phyloP scores from a whole-genome alignment of 108 stramenopile genomes.

The Phaeodactylum tricornutum region DNA sequence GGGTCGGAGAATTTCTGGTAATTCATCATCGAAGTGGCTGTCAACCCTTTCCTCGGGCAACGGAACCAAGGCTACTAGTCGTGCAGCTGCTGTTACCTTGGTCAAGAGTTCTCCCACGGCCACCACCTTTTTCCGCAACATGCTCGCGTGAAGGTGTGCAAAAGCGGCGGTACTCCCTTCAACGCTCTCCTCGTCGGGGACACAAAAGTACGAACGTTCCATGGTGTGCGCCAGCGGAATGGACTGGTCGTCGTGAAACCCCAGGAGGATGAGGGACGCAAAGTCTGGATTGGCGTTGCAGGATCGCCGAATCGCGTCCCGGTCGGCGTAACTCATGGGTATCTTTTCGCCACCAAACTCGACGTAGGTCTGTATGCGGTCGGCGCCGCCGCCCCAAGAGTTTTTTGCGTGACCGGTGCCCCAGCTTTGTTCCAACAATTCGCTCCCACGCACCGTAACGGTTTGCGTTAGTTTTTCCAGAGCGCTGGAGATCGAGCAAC shows the following conservation, averaged over 20 bases:
- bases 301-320: slow-evolving; percentile 12
- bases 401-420: not conserved
- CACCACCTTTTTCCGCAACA: slow-evolving; percentile 58
- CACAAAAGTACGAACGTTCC: slow-evolving; percentile 21
- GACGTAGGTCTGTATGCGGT: not conserved
- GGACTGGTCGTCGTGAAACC: slow-evolving; percentile 40
- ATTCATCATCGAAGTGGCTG: slow-evolving; percentile 1
- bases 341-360: slow-evolving; percentile 3
- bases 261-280: slow-evolving; percentile 34
- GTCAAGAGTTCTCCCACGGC: slow-evolving; percentile 59
- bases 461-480: not conserved
- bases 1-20: slow-evolving; percentile 1
- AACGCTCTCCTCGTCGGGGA: slow-evolving; percentile 37
- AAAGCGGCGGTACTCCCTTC: slow-evolving; percentile 45
- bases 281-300: slow-evolving; percentile 27
- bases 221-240: slow-evolving; percentile 22
- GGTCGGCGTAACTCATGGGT: not conserved
- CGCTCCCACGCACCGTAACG: not conserved
- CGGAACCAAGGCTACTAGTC: slow-evolving; percentile 56
- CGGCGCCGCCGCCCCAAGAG: not conserved
- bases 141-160: slow-evolving; percentile 43
- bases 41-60: slow-evolving; percentile 22
- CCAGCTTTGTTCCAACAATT: not conserved
- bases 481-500: not conserved
- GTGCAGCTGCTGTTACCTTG: slow-evolving; percentile 27